Evolutionary conservation across 108 stramenopile species (phyloP), one percentile per base, ranked within the genome.

Genomic region (Nitzschia putrida): DNA sequence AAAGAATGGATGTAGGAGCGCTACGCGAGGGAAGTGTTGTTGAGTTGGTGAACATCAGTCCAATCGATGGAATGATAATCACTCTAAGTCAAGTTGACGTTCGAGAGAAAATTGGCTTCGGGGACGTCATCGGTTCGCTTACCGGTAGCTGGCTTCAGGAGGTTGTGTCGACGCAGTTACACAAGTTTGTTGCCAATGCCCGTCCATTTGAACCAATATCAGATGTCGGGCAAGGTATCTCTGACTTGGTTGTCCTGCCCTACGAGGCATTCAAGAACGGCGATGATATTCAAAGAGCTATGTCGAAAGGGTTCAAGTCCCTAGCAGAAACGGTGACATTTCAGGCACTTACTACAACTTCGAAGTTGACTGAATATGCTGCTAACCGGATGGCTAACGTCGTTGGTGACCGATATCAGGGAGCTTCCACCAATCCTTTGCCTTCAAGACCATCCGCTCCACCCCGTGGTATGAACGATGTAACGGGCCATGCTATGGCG

Each of bases 21-120:
- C 66, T 95, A 49, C 80, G 84, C 13, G 85, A 89, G 38, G 94
- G 94, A 12, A 80, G 77, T 24, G 79, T 87, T 42, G 82, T 90
- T 11, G 94, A 95, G 66, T 74, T 95, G 22, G 53, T 92, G 41
- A 95, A 95, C 73, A 53, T 95, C 10, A 87, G 87, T 70, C 91
- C 94, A 9, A 70, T 95, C 37, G 87, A 92, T 61, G 83, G 80
- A 16, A 87, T 95, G 88, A 79, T 91, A 16, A 83, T 95, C 0
- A 77, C 77, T 11, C 78, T 95, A 11, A 57, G 86, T 60, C 68
- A 83, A 61, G 88, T 90, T 23, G 71, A 74, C 52, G 73, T 91
- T 42, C 52, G 68, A 16, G 59, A 84, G 39, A 50, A 77, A 38
- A 64, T 86, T 40, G 94, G 94, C 5, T 89, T 91, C 80, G 94